Evolutionary conservation across 2,329 filamentous ascomycete species (phyloP).

Genomic region (Alternaria metachromatica): DNA sequence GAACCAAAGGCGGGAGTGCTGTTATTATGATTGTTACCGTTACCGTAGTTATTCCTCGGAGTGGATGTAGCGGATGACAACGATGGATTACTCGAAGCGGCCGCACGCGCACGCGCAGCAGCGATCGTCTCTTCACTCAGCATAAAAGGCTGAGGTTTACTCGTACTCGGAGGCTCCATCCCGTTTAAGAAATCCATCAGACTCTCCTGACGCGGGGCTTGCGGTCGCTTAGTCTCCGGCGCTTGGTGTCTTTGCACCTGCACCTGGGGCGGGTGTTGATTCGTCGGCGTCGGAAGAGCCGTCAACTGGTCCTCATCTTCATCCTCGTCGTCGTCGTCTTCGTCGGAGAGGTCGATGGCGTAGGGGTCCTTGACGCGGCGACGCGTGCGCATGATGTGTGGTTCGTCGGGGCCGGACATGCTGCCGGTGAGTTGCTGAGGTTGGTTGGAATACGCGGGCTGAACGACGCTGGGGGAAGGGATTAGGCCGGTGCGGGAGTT

Average conservation of each 20-base stretch:
- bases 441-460: conserved; percentile 47
- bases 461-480: conserved; percentile 37
- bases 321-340: conserved; percentile 25
- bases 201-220: conserved; percentile 57
- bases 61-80: conserved; percentile 20
- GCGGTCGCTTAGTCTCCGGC: neutral
- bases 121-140: conserved; percentile 42
- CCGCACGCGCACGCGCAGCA: conserved; percentile 40
- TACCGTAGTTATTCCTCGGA: conserved; percentile 11
- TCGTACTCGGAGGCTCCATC: conserved; percentile 65
- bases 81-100: conserved; percentile 26
- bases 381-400: conserved; percentile 74
- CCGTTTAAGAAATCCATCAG: conserved; percentile 76
- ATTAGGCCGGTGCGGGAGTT: conserved; percentile 78
- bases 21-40: conserved; percentile 9
- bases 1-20: conserved; percentile 14
- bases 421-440: conserved; percentile 45
- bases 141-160: conserved; percentile 43
- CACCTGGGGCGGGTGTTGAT: conserved; percentile 11
- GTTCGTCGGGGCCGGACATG: conserved; percentile 42
- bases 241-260: neutral
- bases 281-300: conserved; percentile 51
- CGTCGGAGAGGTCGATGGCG: conserved; percentile 73
- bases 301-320: conserved; percentile 59
- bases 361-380: conserved; percentile 87